Evolutionary conservation across 768 basidiomycete species (phyloP).

Genomic region (Dacryopinax spathularia): DNA sequence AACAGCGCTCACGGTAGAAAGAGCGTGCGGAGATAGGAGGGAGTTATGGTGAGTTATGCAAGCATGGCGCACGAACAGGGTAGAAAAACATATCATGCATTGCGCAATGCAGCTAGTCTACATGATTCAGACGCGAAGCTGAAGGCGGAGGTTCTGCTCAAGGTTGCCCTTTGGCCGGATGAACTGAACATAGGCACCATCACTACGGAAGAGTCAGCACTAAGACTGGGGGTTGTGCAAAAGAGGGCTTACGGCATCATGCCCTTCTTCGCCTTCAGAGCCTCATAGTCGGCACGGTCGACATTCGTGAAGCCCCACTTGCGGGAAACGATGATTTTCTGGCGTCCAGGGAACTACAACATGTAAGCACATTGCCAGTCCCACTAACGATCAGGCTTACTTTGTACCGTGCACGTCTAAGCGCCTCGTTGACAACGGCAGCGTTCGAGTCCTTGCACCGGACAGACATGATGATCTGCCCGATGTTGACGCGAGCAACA

Average conservation of each 20-base stretch:
- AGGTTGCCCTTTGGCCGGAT: constrained; percentile 78
- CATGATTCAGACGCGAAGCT: constrained; percentile 47
- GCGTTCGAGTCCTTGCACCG: constrained; percentile 83
- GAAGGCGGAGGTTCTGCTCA: constrained; percentile 71
- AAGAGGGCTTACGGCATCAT: constrained; percentile 68
- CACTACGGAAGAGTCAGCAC: constrained; percentile 32
- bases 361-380: neutral
- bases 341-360: constrained; percentile 73
- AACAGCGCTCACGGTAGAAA: neutral
- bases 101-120: neutral
- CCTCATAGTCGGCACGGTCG: constrained; percentile 72
- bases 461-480: constrained; percentile 84
- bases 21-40: constrained; percentile 2
- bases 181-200: constrained; percentile 91
- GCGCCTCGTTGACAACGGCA: constrained; percentile 84
- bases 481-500: constrained; percentile 91
- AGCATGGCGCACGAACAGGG: neutral
- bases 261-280: constrained; percentile 79
- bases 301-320: constrained; percentile 99
- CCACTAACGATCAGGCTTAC: constrained; percentile 15
- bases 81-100: neutral
- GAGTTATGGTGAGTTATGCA: neutral
- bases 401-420: constrained; percentile 96
- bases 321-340: constrained; percentile 93
- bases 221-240: neutral